Evolutionary conservation across 345 rosid species (phyloP).

Genomic region (Murraya koenigii): DNA sequence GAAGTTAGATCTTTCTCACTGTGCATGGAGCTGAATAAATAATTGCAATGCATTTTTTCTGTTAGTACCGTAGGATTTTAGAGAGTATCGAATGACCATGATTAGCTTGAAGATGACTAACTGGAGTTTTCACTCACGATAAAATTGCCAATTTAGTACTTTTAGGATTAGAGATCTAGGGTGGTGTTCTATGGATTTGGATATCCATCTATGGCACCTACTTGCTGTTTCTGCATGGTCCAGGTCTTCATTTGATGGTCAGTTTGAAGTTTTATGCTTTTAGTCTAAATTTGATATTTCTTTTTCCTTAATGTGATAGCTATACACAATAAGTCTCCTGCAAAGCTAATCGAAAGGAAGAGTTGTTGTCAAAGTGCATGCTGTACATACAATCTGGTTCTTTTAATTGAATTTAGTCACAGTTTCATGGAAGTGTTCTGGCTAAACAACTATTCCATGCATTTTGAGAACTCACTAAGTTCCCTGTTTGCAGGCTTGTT

Average conservation of each 20-base stretch:
- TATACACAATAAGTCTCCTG: too few species aligned
- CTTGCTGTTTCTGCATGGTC: neutral
- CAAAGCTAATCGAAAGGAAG: neutral
- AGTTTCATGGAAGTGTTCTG: neutral
- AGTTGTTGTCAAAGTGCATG: neutral
- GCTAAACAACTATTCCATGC: neutral
- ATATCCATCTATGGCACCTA: neutral
- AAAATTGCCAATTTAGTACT: neutral
- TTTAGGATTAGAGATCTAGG: neutral
- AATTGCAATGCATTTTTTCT: neutral
- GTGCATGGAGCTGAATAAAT: neutral
- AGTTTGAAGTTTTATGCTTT: neutral
- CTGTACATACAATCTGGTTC: neutral
- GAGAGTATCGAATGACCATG: neutral
- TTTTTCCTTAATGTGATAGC: neutral
- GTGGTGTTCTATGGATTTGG: neutral
- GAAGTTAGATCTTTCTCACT: neutral
- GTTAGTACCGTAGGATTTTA: neutral
- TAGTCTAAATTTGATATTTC: neutral
- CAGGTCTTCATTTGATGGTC: neutral
- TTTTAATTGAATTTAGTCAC: neutral
- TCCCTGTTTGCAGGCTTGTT: conserved; percentile 65
- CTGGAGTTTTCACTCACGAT: neutral
- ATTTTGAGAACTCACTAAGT: neutral
- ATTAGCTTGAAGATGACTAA: neutral